Conservation (phyloP, 225 moss, liverwort and hornwort genomes). For the Climacium dendroides region DNA sequence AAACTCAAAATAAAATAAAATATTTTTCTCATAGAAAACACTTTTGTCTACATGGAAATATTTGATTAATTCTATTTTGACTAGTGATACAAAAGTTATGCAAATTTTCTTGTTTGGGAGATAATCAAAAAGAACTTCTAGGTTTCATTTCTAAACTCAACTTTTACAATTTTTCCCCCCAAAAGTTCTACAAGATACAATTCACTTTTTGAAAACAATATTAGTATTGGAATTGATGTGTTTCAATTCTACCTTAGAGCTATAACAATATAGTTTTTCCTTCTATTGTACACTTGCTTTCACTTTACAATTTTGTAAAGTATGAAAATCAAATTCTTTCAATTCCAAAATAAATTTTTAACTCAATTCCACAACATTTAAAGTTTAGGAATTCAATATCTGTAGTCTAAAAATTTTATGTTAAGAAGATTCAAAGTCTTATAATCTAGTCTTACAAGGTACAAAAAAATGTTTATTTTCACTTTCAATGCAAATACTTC, state of each 20-base stretch:
- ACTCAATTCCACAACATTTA: not conserved
- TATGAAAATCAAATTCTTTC: not conserved
- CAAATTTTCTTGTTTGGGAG: rapidly evolving
- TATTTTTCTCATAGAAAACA: not conserved
- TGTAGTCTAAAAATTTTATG: not conserved
- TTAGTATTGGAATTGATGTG: rapidly evolving
- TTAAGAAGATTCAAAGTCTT: not conserved
- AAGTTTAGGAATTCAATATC: not conserved
- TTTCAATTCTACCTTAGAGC: not conserved
- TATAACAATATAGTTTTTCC: not conserved
- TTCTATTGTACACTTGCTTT: not conserved
- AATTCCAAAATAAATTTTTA: too few relatives aligned
- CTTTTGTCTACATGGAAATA: not conserved
- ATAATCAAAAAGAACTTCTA: not conserved
- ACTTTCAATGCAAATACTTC: too few relatives aligned
- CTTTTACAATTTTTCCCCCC: too few relatives aligned
- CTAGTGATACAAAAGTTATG: not conserved
- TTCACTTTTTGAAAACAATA: too few relatives aligned
- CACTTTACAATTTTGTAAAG: not conserved
- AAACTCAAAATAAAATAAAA: not conserved
- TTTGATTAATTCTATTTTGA: not conserved
- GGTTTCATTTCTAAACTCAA: too few relatives aligned
- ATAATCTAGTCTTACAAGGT: not conserved
- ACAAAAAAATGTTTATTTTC: too few relatives aligned
- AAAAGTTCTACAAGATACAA: too few relatives aligned